Base-by-base conservation (phyloP, 2,329 filamentous ascomycete genomes). In the Podosphaera xanthii region DNA sequence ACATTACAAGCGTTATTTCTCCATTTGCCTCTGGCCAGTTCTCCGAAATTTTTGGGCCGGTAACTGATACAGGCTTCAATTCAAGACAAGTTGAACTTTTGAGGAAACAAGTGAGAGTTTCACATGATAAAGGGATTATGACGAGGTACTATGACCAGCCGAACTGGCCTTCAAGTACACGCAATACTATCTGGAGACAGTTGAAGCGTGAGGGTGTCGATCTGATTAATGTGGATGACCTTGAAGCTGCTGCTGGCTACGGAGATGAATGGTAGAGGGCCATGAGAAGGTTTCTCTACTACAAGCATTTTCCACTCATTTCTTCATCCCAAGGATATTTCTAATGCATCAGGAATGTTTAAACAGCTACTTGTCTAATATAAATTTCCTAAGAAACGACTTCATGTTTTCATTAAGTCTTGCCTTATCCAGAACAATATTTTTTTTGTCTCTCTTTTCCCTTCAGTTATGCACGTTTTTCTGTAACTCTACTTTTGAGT, bases 111-210 rank as follows among this genome's bases (percentile, higher is more conserved):
- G 67, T 81, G 12, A 62, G 67, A 22, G 67, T 70, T 53, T 79
- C 65, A 52, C 76, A 79, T 63, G 66, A 64, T 9, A 72, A 74
- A 61, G 79, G 79, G 0, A 67, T 67, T 53, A 75, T 75, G 65
- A 72, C 75, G 3, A 70, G 81, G 58, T 83, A 82, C 64, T 83
- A 80, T 80, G 75, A 76, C 34, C 71, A 77, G 36, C 80, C 80
- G 0, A 68, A 67, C 7, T 82, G 79, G 79, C 79, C 80, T 2
- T 65, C 77, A 3, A 70, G 70, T 35, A 67, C 75, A 36, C 71
- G 79, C 55, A 76, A 82, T 65, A 71, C 71, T 34, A 69, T 83
- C 5, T 83, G 80, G 80, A 70, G 74, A 54, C 68, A 73, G 1
- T 65, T 83, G 54, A 67, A 76, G 33, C 67, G 71, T 8, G 77